These are phyloP conservation scores for Schizochytrium sp. DNA, from an alignment of 108 stramenopile genomes.

Conservation along the genomic window DNA sequence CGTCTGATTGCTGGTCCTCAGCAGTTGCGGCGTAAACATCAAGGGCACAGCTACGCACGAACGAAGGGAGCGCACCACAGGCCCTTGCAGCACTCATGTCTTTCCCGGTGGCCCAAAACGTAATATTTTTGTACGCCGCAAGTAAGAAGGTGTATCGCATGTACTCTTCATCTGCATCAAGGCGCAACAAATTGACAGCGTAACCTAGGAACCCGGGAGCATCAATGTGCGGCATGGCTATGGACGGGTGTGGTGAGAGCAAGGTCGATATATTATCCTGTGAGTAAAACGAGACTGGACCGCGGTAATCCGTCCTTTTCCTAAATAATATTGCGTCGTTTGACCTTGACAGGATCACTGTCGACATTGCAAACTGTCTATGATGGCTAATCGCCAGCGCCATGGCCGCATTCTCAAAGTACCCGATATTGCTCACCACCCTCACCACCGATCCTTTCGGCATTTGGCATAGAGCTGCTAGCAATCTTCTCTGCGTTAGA, in stretches of 20 bases:
- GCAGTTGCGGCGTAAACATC: background rate
- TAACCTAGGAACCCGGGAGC: constrained; percentile 41
- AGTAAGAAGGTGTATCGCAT: constrained; percentile 60
- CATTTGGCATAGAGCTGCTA: constrained; percentile 38
- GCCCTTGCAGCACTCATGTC: background rate
- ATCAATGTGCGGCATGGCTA: background rate
- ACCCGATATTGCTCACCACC: constrained; percentile 41
- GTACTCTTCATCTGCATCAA: constrained; percentile 27
- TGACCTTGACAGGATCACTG: constrained; percentile 37
- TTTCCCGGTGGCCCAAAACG: constrained; percentile 21
- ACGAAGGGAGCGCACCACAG: background rate
- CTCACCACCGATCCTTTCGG: constrained; percentile 41
- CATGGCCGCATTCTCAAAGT: constrained; percentile 38
- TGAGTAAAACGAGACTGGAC: constrained; percentile 27
- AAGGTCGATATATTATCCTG: constrained; percentile 35
- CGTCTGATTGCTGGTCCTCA: background rate
- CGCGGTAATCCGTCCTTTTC: constrained; percentile 22
- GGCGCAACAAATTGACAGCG: constrained; percentile 35
- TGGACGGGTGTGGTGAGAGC: constrained; percentile 2
- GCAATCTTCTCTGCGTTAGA: background rate
- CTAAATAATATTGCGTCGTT: constrained; percentile 38
- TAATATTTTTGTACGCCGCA: constrained; percentile 44
- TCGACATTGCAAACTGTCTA: constrained; percentile 36
- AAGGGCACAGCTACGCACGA: background rate
- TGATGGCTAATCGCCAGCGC: constrained; percentile 12